Conservation (phyloP, 108 stramenopile genomes). For the Nannochloropsis gaditana region DNA sequence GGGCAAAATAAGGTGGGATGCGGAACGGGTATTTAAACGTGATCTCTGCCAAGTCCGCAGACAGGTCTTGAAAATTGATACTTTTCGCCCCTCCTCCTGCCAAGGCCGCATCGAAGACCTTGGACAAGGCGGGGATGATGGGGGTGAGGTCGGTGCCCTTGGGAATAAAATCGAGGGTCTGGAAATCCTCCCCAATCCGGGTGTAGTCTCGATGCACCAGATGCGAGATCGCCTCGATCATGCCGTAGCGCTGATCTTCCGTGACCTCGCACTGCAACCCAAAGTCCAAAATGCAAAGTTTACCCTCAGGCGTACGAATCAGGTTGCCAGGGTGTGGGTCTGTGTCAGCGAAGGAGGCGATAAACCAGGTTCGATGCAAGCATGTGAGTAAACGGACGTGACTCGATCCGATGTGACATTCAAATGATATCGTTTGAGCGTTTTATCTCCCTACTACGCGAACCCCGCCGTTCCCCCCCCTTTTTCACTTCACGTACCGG, state of each 20-base stretch:
- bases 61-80: slow-evolving; percentile 87
- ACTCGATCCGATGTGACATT: too few relatives aligned
- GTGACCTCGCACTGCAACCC: slow-evolving; percentile 90
- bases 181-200: slow-evolving; percentile 85
- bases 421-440: too few relatives aligned
- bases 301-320: slow-evolving; percentile 79
- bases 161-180: slow-evolving; percentile 84
- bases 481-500: slow-evolving; percentile 23
- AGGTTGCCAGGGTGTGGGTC: slow-evolving; percentile 61
- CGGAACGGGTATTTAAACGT: slow-evolving; percentile 81
- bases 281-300: slow-evolving; percentile 85
- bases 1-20: slow-evolving; percentile 86
- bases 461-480: not conserved
- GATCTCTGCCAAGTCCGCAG: slow-evolving; percentile 83
- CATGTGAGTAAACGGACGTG: too few relatives aligned
- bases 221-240: slow-evolving; percentile 92
- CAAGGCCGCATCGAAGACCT: slow-evolving; percentile 85
- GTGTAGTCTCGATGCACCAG: slow-evolving; percentile 82
- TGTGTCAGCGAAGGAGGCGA: not conserved
- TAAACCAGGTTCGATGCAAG: too few relatives aligned
- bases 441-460: too few relatives aligned
- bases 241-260: slow-evolving; percentile 85
- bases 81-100: slow-evolving; percentile 90
- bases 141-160: slow-evolving; percentile 74
- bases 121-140: slow-evolving; percentile 83